These are phyloP conservation scores for Ramaria sp. DNA, from an alignment of 768 basidiomycete species.

Conservation along the genomic window DNA sequence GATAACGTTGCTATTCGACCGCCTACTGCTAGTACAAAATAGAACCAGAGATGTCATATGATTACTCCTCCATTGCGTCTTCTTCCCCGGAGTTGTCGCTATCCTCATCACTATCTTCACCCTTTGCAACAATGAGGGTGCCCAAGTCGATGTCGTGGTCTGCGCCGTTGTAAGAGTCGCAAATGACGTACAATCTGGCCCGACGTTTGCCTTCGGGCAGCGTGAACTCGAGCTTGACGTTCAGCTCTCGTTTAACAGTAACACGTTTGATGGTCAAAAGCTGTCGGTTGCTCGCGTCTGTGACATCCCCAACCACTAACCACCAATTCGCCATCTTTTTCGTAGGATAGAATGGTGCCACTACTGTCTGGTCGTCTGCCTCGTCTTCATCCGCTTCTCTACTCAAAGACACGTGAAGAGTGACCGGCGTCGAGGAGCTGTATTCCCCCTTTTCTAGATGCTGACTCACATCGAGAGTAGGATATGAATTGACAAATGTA, in stretches of 20 bases:
- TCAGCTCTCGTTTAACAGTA: slow-evolving; percentile 62
- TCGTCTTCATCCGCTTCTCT: slow-evolving; percentile 78
- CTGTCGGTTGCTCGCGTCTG: slow-evolving; percentile 48
- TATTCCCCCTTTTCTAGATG: slow-evolving; percentile 83
- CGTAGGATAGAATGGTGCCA: slow-evolving; percentile 89
- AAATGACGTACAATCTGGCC: slow-evolving; percentile 84
- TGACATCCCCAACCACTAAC: slow-evolving; percentile 79
- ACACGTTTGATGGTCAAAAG: slow-evolving; percentile 84
- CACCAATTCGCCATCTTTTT: slow-evolving; percentile 96
- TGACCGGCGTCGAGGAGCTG: slow-evolving; percentile 76
- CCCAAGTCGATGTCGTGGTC: slow-evolving; percentile 87
- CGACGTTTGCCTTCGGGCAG: slow-evolving; percentile 74
- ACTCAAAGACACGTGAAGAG: slow-evolving; percentile 66
- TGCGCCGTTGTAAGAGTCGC: slow-evolving; percentile 84
- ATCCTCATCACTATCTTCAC: slow-evolving; percentile 76
- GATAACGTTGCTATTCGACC: background rate
- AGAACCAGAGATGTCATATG: background rate
- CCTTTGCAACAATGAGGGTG: slow-evolving; percentile 78
- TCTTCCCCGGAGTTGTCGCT: slow-evolving; percentile 15
- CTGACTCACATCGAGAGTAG: slow-evolving; percentile 85
- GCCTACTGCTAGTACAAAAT: background rate
- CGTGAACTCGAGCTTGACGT: slow-evolving; percentile 81
- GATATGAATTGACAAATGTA: slow-evolving; percentile 92
- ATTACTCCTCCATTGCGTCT: slow-evolving; percentile 7
- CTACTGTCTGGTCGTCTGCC: slow-evolving; percentile 64